These are phyloP conservation scores for Elsinoe ampelina DNA, from an alignment of 2,329 filamentous ascomycete genomes.

Conservation along the genomic window DNA sequence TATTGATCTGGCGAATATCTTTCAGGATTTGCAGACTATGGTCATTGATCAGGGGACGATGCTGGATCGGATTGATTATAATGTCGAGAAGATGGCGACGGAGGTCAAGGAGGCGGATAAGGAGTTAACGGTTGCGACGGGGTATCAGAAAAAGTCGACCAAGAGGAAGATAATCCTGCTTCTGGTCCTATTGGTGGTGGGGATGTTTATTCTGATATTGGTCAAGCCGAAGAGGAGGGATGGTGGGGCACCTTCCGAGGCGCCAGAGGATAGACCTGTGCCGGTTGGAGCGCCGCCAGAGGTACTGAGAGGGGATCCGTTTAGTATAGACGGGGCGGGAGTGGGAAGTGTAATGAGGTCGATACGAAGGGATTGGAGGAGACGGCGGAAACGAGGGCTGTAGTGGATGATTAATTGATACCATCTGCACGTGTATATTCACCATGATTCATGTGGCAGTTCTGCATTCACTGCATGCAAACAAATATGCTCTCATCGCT, in stretches of 20 bases:
- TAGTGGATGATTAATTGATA: not conserved
- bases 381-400: not conserved
- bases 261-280: constrained; percentile 2
- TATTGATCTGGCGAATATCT: constrained; percentile 92
- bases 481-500: not conserved
- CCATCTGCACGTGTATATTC: not conserved
- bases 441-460: not conserved
- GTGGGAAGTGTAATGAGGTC: not conserved
- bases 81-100: constrained; percentile 88
- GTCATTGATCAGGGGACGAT: constrained; percentile 48
- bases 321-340: not conserved
- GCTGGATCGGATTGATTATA: constrained; percentile 58
- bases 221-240: constrained; percentile 59
- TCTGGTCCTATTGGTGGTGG: constrained; percentile 73
- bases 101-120: constrained; percentile 90
- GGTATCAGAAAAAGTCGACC: constrained; percentile 78
- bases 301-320: not conserved
- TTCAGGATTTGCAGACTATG: constrained; percentile 93
- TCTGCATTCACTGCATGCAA: not conserved
- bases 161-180: constrained; percentile 90
- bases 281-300: not conserved
- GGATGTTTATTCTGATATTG: constrained; percentile 73
- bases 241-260: not conserved
- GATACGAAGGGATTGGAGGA: constrained; percentile 3
- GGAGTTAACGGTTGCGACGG: constrained; percentile 77